Percentiles rank a stretch among this genome's conserved stretches.
Evolutionary conservation across 2,329 filamentous ascomycete genomes (phyloP).

Genomic region (Fusarium sp.): DNA sequence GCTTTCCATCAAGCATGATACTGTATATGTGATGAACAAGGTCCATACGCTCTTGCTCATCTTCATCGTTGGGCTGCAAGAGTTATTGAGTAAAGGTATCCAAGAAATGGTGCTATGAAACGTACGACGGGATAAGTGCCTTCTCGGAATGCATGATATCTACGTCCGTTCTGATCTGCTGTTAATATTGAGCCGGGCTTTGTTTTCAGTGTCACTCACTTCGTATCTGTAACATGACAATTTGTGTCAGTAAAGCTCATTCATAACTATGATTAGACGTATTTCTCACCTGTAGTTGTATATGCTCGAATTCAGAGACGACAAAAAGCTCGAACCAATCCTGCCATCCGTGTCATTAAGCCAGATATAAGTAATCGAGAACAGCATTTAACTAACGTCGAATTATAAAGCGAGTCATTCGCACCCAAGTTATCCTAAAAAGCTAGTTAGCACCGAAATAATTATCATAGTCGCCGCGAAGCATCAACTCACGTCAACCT

Average conservation of each 20-base stretch:
- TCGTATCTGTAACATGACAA: constrained; percentile 7
- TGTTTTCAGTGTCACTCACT: background rate
- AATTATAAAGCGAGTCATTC: constrained; percentile 1
- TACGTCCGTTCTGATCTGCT: constrained; percentile 17
- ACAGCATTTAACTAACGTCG: background rate
- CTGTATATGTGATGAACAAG: constrained; percentile 33
- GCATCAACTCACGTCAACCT: constrained; percentile 3
- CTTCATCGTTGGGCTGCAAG: constrained; percentile 30
- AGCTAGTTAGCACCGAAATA: background rate
- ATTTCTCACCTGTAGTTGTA: constrained; percentile 17
- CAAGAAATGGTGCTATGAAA: rapidly evolving
- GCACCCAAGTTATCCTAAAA: background rate
- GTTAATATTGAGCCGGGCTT: background rate
- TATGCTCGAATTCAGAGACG: constrained; percentile 32
- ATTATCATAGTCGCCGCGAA: rapidly evolving
- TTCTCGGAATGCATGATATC: constrained; percentile 33
- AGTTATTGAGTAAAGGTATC: background rate
- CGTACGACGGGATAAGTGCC: constrained; percentile 24
- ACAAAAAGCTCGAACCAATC: constrained; percentile 10
- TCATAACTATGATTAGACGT: rapidly evolving
- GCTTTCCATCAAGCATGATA: constrained; percentile 23
- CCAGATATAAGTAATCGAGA: rapidly evolving
- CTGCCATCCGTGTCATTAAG: background rate
- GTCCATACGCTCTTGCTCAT: constrained; percentile 31
- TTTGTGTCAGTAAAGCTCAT: rapidly evolving